Conservation (phyloP, 1,284 basidiomycete species). For the Sutorius eximius region DNA sequence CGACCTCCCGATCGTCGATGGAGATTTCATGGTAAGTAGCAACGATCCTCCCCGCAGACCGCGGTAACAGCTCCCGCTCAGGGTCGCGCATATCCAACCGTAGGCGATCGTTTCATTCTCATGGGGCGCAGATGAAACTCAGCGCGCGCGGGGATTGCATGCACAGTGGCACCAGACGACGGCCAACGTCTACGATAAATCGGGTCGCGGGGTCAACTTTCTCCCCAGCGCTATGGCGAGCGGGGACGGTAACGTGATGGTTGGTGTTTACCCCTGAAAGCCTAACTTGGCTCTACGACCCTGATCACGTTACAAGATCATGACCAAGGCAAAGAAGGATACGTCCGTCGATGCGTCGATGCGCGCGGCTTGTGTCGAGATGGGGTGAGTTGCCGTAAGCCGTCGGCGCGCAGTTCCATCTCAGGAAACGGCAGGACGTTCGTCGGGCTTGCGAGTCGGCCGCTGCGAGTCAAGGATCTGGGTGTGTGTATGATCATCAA, state of each 20-base stretch:
- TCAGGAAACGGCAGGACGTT: constrained; percentile 27
- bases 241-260: constrained; percentile 41
- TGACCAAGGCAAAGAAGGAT: constrained; percentile 36
- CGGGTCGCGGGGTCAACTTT: constrained; percentile 32
- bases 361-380: constrained; percentile 40
- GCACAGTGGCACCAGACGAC: constrained; percentile 38
- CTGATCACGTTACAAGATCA: constrained; percentile 32
- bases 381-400: constrained; percentile 38
- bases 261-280: constrained; percentile 15
- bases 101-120: constrained; percentile 17
- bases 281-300: neutral
- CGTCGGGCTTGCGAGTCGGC: constrained; percentile 43
- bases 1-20: constrained; percentile 40
- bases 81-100: constrained; percentile 40
- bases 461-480: constrained; percentile 35
- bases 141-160: neutral
- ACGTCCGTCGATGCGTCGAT: constrained; percentile 35
- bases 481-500: constrained; percentile 43
- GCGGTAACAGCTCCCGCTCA: constrained; percentile 14
- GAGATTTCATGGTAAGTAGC: constrained; percentile 50
- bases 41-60: neutral
- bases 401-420: neutral
- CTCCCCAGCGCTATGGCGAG: constrained; percentile 38
- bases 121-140: neutral
- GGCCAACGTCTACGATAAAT: constrained; percentile 39